Evolutionary conservation across 2,329 filamentous ascomycete species (phyloP).

Genomic region (Macrophomina phaseolina): DNA sequence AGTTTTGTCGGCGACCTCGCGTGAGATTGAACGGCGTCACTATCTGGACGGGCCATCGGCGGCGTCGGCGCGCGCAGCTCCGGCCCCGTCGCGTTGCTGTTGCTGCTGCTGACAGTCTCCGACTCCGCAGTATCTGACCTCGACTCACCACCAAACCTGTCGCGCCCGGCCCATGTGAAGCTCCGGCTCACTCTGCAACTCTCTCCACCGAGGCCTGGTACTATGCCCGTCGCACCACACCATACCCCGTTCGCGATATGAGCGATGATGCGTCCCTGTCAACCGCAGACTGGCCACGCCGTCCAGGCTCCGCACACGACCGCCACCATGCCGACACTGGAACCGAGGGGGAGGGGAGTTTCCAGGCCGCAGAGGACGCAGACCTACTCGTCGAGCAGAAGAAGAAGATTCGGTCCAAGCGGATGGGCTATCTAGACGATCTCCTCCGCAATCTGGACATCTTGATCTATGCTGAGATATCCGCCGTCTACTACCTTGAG

Average conservation of each 20-base stretch:
- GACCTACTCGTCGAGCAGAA: constrained; percentile 35
- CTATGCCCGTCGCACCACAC: constrained; percentile 17
- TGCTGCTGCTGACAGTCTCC: background rate
- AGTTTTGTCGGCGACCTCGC: constrained; percentile 13
- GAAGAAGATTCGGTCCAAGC: constrained; percentile 43
- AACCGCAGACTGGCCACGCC: constrained; percentile 26
- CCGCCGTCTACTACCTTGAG: constrained; percentile 68
- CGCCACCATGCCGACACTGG: constrained; percentile 10
- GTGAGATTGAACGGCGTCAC: constrained; percentile 26
- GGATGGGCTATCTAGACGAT: constrained; percentile 55
- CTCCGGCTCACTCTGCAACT: background rate
- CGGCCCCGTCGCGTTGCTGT: background rate
- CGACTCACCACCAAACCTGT: background rate
- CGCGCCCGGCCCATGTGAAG: constrained; percentile 14
- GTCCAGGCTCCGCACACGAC: constrained; percentile 16
- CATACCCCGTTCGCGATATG: constrained; percentile 39
- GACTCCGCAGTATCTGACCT: background rate
- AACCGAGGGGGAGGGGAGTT: constrained; percentile 16
- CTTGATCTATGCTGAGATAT: constrained; percentile 66
- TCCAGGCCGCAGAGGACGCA: constrained; percentile 30
- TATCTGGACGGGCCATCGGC: constrained; percentile 13
- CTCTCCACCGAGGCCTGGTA: constrained; percentile 11
- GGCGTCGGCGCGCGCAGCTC: constrained; percentile 16
- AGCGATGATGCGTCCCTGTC: constrained; percentile 48
- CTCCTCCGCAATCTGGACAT: constrained; percentile 64